Base-by-base conservation (phyloP, 306 rosid genomes). In the Casuarina equisetifolia region DNA sequence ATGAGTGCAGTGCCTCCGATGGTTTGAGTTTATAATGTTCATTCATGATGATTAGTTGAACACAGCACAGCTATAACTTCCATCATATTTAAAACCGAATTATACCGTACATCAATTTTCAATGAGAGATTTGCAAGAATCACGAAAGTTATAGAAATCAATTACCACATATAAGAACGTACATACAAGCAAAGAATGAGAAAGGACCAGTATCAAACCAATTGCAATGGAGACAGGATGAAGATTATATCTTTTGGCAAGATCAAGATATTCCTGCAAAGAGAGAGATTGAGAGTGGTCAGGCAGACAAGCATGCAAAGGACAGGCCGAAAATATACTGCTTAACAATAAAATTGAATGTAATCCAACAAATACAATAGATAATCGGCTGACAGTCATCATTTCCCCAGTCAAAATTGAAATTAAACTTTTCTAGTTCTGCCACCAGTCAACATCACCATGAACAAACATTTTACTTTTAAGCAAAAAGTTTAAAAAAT, bases 191-290 rank as follows among this genome's bases (percentile, higher is more conserved):
- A 55, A 11, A 15, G 11, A 61, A 71, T 69, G 59, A 16, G 54
- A 73, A 48, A 76, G 66, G 54, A 72, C 68, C 70, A 63, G 25
- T 67, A 68, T 46, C 91, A 57, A 80, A 94, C 98, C 98, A 77
- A 94, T 88, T 70, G 98, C 94, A 67, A 94, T 91, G 68, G 97
- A 87, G 40, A 88, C 91, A 38, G 97, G 98, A 87, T 91, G 94
- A 75, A 94, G 80, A 69, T 88, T 88, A 79, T 84, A 79, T 74
- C 77, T 80, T 81, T 76, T 74, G 38, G 97, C 89, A 80, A 87
- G 78, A 51, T 74, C 74, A 49, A 90, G 73, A 87, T 92, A 92
- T 49, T 89, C 95, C 98, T 94, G 91, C 82, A 80, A 71, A 80
- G 76, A 74, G 36, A 78, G 46, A 50, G 36, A n/a, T 35, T 64